Base-by-base conservation (phyloP, 2,329 filamentous ascomycete genomes). In the Monosporascus sp. region DNA sequence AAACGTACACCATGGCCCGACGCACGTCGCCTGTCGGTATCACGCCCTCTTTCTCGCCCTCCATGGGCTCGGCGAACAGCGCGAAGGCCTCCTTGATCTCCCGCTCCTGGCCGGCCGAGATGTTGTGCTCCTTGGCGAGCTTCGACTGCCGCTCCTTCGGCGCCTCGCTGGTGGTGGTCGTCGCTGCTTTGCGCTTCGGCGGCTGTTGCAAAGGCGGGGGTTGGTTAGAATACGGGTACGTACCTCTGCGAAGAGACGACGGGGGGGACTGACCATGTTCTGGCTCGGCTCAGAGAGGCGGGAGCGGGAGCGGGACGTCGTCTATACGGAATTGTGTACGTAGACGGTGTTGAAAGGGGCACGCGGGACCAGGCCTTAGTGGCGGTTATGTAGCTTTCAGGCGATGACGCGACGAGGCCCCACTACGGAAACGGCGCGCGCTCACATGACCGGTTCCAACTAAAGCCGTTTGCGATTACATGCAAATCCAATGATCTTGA, bases 21-120 rank as follows among this genome's bases (percentile, higher is more conserved):
- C 86, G 80, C 58, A 92, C 80, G 66, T 90, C 86, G 62, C 77
- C 76, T 4, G 81, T 83, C 14, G 82, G 81, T 50, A 90, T 80
- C 17, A 89, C 84, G 55, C 86, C 87, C 52, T 87, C 76, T 65
- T 90, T 89, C 63, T 92, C 86, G 50, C 87, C 83, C 20, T 85
- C 79, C 70, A 83, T 83, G 37, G 86, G 83, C 60, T 87, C 80
- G 1, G 85, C 76, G 69, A 97, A 99, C 7, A 97, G 80, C 22
- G 82, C 78, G 70, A 94, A 97, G 15, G 92, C 92, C 71, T 97
- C 92, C 64, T 84, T 86, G 67, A 99, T 96, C 73, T 97, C 91
- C 61, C 82, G 80, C 73, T 97, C 93, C 72, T 97, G 88, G 59
- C 87, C 83, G 41, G 86, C 87, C 15, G 84, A 87, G 66, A 97